phyloP scores from a whole-genome alignment of 2,329 filamentous ascomycete genomes.

The Fusarium sp. region DNA sequence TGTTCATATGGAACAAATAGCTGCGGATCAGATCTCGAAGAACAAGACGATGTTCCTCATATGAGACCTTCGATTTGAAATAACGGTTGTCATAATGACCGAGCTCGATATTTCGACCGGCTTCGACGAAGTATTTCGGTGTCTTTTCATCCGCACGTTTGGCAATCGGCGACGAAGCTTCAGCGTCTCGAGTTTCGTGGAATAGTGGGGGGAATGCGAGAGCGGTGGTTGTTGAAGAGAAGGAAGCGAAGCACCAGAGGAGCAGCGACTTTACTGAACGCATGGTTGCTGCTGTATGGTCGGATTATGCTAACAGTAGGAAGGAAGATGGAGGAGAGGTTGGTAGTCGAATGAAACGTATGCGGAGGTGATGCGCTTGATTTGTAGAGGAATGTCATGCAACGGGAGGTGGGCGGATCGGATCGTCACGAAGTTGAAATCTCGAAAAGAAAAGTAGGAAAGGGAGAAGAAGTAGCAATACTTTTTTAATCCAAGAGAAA shows the following conservation, averaged over 20 bases:
- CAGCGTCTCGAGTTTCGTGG: background rate
- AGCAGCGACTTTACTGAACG: constrained; percentile 36
- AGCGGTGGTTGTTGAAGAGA: constrained; percentile 22
- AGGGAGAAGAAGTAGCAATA: constrained; percentile 2
- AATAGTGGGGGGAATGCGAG: constrained; percentile 28
- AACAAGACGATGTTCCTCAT: constrained; percentile 71
- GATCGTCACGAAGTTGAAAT: background rate
- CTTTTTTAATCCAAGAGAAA: background rate
- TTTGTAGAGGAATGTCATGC: background rate
- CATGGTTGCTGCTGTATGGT: constrained; percentile 17
- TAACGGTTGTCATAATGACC: constrained; percentile 79
- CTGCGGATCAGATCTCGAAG: constrained; percentile 76
- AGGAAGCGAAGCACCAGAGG: constrained; percentile 38
- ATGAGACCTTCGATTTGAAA: constrained; percentile 68
- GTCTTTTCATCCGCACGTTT: constrained; percentile 27
- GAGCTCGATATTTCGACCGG: constrained; percentile 65
- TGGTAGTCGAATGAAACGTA: background rate
- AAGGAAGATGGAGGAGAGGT: background rate
- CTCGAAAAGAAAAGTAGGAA: background rate
- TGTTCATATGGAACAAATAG: constrained; percentile 73
- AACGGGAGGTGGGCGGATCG: background rate
- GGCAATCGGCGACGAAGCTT: background rate
- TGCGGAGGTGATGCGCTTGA: background rate
- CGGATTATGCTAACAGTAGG: background rate
- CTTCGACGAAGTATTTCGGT: constrained; percentile 72